Base-by-base conservation (phyloP, 2,329 filamentous ascomycete genomes). In the Blastomyces percursus region DNA sequence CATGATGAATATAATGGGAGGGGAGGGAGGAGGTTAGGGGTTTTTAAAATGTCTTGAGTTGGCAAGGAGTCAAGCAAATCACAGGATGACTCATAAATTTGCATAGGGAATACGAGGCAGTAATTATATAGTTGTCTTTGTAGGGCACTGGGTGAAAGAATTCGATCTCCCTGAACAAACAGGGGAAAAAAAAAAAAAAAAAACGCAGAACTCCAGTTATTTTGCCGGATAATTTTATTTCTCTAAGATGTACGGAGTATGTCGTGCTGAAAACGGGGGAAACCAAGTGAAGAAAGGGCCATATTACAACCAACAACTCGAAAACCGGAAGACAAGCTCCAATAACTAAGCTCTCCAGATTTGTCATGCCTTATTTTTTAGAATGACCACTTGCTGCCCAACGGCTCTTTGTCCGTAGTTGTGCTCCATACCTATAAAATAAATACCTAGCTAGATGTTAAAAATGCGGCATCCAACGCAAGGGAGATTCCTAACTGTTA, bases 111-210 rank as follows among this genome's bases (percentile, higher is more conserved):
- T 38, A 38, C 35, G 35, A 38, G 35, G 27, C 27, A 30, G 27
- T 30, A 30, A 30, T 30, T n/a, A n/a, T 30, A 30, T 30, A 30
- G 27, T 30, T 30, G 27, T 4, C 2, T 30, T 30, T 30, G 27
- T 30, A 30, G 27, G 27, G 4, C 27, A 30, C 27, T 30, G 27
- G 27, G 27, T 4, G 27, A 30, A 30, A 30, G 27, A 30, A 4
- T 4, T 30, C 27, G 27, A 30, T 30, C 76, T 76, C 0, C 76
- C 75, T 0, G 74, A 78, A 50, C 79, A 80, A 50, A 79, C 70
- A 63, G 4, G 80, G 60, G 0, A 71, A 70, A 60, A 80, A 81
- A 1, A n/a, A n/a, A n/a, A n/a, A n/a, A n/a, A n/a, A n/a, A n/a
- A n/a, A n/a, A n/a, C n/a, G n/a, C n/a, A n/a, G n/a, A 42, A 42